These are phyloP conservation scores for Rachicladosporium sp. DNA, from an alignment of 2,329 filamentous ascomycete species.

Conservation along the genomic window DNA sequence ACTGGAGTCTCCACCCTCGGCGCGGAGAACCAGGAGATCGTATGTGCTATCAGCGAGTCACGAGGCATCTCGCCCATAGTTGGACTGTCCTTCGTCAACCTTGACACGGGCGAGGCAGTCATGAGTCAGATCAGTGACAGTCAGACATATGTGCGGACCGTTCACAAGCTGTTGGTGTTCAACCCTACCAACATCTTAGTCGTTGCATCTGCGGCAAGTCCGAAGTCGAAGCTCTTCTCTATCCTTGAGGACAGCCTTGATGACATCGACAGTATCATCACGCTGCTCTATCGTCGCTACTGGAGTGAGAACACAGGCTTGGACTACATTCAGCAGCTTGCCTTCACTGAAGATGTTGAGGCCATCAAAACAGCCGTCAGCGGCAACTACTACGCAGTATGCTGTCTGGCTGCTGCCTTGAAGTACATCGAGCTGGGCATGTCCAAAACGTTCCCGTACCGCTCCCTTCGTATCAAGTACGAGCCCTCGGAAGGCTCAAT, in stretches of 20 bases:
- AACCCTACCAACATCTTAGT: conserved; percentile 71
- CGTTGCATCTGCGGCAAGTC: conserved; percentile 56
- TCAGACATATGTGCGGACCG: conserved; percentile 77
- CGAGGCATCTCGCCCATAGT: conserved; percentile 77
- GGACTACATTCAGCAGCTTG: conserved; percentile 66
- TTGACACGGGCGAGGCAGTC: conserved; percentile 70
- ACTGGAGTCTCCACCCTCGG: conserved; percentile 47
- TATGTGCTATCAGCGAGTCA: conserved; percentile 79
- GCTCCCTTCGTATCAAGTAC: conserved; percentile 76
- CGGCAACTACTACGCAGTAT: conserved; percentile 78
- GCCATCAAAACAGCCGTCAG: conserved; percentile 66
- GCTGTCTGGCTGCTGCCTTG: conserved; percentile 71
- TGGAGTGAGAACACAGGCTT: conserved; percentile 73
- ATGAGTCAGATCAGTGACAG: conserved; percentile 88
- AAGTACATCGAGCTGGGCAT: conserved; percentile 67
- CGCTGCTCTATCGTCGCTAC: conserved; percentile 59
- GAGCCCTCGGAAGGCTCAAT: conserved; percentile 83
- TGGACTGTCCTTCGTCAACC: conserved; percentile 76
- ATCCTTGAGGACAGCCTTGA: conserved; percentile 62
- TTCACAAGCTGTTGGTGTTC: conserved; percentile 75
- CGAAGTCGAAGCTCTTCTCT: conserved; percentile 59
- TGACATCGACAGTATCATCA: conserved; percentile 44
- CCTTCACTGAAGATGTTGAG: conserved; percentile 67
- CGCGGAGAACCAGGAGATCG: conserved; percentile 52
- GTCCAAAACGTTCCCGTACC: conserved; percentile 55